These are phyloP conservation scores for Boletus bicolor DNA, from an alignment of 768 basidiomycete species.

Conservation along the genomic window DNA sequence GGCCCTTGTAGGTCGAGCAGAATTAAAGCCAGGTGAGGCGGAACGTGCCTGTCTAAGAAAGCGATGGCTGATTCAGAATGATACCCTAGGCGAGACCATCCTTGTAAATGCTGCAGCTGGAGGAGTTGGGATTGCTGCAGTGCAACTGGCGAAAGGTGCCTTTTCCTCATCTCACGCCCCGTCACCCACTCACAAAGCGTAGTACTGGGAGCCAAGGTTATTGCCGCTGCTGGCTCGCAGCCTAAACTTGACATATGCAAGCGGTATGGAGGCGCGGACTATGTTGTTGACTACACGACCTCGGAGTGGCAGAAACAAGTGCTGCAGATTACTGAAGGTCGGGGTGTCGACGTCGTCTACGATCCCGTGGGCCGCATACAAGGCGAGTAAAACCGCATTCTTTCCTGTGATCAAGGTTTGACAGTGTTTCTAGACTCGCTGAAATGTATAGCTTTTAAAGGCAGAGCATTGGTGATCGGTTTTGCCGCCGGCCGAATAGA, in stretches of 20 bases:
- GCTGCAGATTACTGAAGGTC: slow-evolving; percentile 73
- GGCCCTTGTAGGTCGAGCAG: slow-evolving; percentile 80
- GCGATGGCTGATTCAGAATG: slow-evolving; percentile 5
- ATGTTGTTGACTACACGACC: slow-evolving; percentile 73
- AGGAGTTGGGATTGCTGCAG: slow-evolving; percentile 88
- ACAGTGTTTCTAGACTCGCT: slow-evolving; percentile 54
- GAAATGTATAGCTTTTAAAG: slow-evolving; percentile 95
- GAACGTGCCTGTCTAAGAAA: not conserved
- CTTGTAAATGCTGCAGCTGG: slow-evolving; percentile 95
- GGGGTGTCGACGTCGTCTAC: slow-evolving; percentile 83
- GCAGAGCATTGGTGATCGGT: slow-evolving; percentile 88
- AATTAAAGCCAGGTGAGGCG: slow-evolving; percentile 67
- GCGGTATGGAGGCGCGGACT: slow-evolving; percentile 77
- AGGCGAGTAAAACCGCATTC: slow-evolving; percentile 36
- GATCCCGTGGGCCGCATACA: slow-evolving; percentile 83
- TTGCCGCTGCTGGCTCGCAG: slow-evolving; percentile 83
- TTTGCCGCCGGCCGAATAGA: slow-evolving; percentile 36
- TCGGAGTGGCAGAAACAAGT: slow-evolving; percentile 90
- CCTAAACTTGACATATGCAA: slow-evolving; percentile 79
- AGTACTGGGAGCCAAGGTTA: slow-evolving; percentile 92
- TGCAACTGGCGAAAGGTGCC: slow-evolving; percentile 88
- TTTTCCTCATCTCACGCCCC: not conserved
- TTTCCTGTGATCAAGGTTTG: not conserved
- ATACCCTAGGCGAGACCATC: slow-evolving; percentile 73
- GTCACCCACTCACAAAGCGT: not conserved